Percentiles rank a stretch among this genome's conserved stretches.
phyloP scores from a whole-genome alignment of 164 flowering plant genomes.

The Kalanchoe fedtschenkoi region DNA sequence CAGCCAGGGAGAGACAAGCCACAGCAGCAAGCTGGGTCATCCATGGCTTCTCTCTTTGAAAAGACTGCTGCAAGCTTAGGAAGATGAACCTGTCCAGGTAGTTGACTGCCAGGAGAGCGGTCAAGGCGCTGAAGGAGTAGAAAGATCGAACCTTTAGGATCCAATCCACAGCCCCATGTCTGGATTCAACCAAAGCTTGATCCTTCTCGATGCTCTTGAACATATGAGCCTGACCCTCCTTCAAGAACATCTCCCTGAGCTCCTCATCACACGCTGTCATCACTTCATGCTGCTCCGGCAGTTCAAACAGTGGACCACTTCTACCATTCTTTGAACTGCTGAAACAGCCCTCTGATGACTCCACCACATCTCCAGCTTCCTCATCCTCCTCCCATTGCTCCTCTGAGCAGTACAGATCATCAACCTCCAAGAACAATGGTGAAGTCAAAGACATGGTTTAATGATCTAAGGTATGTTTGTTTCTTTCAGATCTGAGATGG shows the following conservation, averaged over 20 bases:
- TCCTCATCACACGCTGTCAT: background rate
- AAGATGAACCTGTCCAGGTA: conserved; percentile 4
- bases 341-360: background rate
- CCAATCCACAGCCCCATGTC: conserved; percentile 6
- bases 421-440: conserved; percentile 2
- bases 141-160: background rate
- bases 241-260: background rate
- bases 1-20: conserved; percentile 7
- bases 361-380: conserved; percentile 1
- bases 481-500: background rate
- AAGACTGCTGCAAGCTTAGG: background rate
- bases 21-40: conserved; percentile 5
- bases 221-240: background rate
- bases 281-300: background rate
- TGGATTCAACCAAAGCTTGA: conserved; percentile 5
- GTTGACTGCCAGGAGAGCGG: conserved; percentile 5
- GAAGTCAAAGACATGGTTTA: background rate
- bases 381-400: background rate
- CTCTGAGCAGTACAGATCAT: background rate
- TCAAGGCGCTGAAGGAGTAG: background rate
- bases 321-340: background rate
- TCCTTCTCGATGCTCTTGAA: background rate
- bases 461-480: background rate
- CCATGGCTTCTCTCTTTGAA: conserved; percentile 6
- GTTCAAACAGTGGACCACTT: background rate